Base-by-base conservation (phyloP, 192 early-diverging fungal species). In the Linnemannia elongata region DNA sequence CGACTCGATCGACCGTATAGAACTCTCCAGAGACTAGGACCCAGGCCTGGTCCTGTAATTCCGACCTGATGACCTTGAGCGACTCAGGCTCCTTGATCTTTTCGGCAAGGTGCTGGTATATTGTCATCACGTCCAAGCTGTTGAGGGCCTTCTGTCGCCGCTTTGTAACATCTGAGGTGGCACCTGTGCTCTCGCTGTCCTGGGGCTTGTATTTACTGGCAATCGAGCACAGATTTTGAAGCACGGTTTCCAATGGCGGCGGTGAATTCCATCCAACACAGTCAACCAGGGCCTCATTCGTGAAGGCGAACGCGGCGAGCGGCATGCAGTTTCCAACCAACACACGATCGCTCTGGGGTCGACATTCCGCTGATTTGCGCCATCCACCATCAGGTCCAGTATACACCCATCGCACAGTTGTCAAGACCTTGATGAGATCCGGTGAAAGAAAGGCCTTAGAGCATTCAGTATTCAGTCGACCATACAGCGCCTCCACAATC, bases 241-340 rank as follows among this genome's bases (percentile, higher is more conserved):
- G 27, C 30, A 89, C 79, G 8, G 72, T 87, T 0, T 68, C 80
- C 55, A 87, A 27, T 20, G 85, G 79, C 4, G 88, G 79, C 13
- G 70, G 42, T 2, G 13, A 15, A 27, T 87, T 70, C 88, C 88
- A 89, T 1, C 80, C 88, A 35, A 86, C 36, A n/a, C 47, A 63
- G 1, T 41, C 39, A 4, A 55, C 18, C 47, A 89, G 15, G 3
- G 35, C 33, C 8, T 54, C 9, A 18, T 72, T 83, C 7, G 47
- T 77, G 24, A 78, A 79, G 2, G 3, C 38, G 54, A 72, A 39
- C 30, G 13, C 1, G 1, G 49, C 8, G 2, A 66, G 13, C 12
- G 83, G 83, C 57, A 87, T 63, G 30, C 33, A 35, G 3, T 72
- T 70, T 8, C 79, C 73, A 18, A 89, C n/a, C n/a, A 85, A 20